Evolutionary conservation across 164 flowering plant genomes (phyloP).

Genomic region (Warburgia ugandensis): DNA sequence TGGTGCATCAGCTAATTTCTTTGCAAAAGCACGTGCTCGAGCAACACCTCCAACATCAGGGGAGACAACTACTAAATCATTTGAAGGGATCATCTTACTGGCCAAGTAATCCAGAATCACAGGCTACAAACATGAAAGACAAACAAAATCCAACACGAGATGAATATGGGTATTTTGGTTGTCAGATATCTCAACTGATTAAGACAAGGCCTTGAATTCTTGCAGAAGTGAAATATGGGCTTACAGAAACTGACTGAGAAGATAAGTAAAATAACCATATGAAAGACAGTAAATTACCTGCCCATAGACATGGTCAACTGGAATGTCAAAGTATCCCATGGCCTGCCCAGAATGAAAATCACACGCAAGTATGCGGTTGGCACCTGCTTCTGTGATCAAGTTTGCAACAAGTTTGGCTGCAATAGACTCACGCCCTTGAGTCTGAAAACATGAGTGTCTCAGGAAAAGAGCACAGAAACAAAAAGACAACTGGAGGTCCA

Average conservation of each 20-base stretch:
- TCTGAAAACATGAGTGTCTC: slow-evolving; percentile 30
- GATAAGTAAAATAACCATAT: no score
- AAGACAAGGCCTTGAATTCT: no score
- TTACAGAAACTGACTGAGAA: no score
- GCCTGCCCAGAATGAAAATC: slow-evolving; percentile 95
- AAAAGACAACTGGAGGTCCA: neutral
- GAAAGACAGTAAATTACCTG: slow-evolving; percentile 40
- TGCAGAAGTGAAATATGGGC: no score
- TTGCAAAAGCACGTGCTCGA: slow-evolving; percentile 91
- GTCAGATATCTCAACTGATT: neutral
- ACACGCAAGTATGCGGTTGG: slow-evolving; percentile 82
- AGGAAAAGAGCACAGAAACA: neutral
- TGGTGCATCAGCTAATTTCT: slow-evolving; percentile 91
- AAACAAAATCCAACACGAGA: neutral
- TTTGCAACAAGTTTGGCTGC: slow-evolving; percentile 95
- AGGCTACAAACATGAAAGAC: slow-evolving; percentile 36
- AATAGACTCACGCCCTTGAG: slow-evolving; percentile 90
- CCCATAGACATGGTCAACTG: slow-evolving; percentile 81
- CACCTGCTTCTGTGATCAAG: slow-evolving; percentile 86
- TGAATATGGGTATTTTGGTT: neutral
- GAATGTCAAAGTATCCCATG: slow-evolving; percentile 92
- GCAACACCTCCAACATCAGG: slow-evolving; percentile 99
- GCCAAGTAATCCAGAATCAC: slow-evolving; percentile 94
- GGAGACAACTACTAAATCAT: slow-evolving; percentile 88
- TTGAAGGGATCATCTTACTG: slow-evolving; percentile 55